These are phyloP conservation scores for Rosa persica DNA, from an alignment of 306 rosid species.

Conservation along the genomic window DNA sequence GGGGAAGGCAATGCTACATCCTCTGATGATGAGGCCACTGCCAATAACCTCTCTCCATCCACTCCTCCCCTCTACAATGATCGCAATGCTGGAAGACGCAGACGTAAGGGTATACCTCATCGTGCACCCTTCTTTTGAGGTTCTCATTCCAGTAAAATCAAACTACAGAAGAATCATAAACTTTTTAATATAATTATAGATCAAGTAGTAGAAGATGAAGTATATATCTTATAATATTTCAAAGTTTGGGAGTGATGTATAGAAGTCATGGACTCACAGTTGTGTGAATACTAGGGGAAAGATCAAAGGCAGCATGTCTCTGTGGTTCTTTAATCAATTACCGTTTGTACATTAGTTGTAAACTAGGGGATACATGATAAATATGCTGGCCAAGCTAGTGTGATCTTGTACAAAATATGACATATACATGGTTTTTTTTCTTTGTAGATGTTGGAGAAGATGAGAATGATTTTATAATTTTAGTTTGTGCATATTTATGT, in stretches of 20 bases:
- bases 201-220: slow-evolving; percentile 2
- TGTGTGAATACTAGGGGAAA: slow-evolving; percentile 13
- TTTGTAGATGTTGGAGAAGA: background rate
- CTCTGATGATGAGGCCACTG: slow-evolving; percentile 24
- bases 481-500: background rate
- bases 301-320: background rate
- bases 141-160: slow-evolving; percentile 5
- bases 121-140: slow-evolving; percentile 43
- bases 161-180: background rate
- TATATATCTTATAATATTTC: background rate
- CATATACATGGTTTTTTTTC: background rate
- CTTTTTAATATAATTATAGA: background rate
- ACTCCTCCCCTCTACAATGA: slow-evolving; percentile 46
- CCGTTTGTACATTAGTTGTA: slow-evolving; percentile 11
- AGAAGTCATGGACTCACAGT: slow-evolving; percentile 9
- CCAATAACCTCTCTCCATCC: slow-evolving; percentile 32
- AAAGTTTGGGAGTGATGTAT: slow-evolving; percentile 1
- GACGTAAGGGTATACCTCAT: slow-evolving; percentile 52
- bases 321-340: background rate
- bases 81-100: slow-evolving; percentile 44
- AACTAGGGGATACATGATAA: slow-evolving; percentile 7
- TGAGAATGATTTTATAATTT: background rate
- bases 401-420: slow-evolving; percentile 18
- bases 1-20: slow-evolving; percentile 23
- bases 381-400: background rate